Percentiles rank a stretch among this genome's conserved stretches.
phyloP scores from a whole-genome alignment of 2,329 filamentous ascomycete species.

The Fusarium burgessii region DNA sequence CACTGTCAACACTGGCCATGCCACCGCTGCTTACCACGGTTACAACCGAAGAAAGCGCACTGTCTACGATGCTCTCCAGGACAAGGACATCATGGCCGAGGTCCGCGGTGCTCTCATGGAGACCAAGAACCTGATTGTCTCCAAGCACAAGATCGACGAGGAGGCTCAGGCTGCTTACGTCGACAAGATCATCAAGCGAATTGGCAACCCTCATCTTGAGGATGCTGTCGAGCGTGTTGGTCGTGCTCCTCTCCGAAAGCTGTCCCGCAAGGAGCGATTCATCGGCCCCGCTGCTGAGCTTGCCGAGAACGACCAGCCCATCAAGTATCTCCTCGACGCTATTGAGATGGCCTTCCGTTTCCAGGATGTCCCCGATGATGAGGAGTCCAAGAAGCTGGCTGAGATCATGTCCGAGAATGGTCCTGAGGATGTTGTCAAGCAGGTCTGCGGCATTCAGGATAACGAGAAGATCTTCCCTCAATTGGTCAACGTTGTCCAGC shows the following conservation, averaged over 20 bases:
- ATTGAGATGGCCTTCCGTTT: conserved; percentile 95
- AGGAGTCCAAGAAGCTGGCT: conserved; percentile 87
- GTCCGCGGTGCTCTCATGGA: conserved; percentile 85
- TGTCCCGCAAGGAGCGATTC: conserved; percentile 95
- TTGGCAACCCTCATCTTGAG: conserved; percentile 92
- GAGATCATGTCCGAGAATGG: conserved; percentile 82
- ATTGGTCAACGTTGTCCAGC: conserved; percentile 82
- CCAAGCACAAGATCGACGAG: conserved; percentile 83
- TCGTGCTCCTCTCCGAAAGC: conserved; percentile 92
- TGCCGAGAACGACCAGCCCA: conserved; percentile 81
- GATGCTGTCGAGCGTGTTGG: conserved; percentile 96
- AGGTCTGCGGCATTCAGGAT: conserved; percentile 84
- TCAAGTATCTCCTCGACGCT: conserved; percentile 80
- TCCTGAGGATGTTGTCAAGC: conserved; percentile 79
- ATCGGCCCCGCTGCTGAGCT: conserved; percentile 91
- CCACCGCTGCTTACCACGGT: conserved; percentile 95
- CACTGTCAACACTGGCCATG: conserved; percentile 98
- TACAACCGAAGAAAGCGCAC: conserved; percentile 87
- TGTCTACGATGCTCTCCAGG: conserved; percentile 88
- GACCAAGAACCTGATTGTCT: conserved; percentile 86
- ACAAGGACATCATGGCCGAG: conserved; percentile 81
- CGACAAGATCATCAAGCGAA: conserved; percentile 90
- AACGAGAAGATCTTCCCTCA: conserved; percentile 81
- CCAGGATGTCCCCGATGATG: conserved; percentile 92
- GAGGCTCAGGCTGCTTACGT: conserved; percentile 88